A percentile compares a stretch with the other conserved stretches of the same genome.
These are phyloP conservation scores for Rhizophora mangle DNA, from an alignment of 345 rosid genomes.

Conservation along the genomic window DNA sequence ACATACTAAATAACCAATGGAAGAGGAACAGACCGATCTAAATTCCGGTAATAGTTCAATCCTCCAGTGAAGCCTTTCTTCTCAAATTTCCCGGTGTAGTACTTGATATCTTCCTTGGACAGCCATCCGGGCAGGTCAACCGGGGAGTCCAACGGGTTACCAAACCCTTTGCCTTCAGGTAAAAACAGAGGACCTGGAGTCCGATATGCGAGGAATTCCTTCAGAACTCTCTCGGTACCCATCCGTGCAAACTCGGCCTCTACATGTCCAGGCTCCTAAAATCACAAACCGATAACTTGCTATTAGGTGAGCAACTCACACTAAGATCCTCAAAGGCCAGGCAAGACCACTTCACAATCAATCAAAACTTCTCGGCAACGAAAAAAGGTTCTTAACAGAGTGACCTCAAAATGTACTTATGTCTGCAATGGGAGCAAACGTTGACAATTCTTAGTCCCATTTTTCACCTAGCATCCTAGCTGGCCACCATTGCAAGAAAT, in stretches of 20 bases:
- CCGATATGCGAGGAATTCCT: constrained; percentile 6
- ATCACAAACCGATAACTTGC: neutral
- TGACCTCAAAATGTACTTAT: no score
- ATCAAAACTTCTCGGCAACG: no score
- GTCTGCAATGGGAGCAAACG: no score
- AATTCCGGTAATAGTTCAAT: constrained; percentile 23
- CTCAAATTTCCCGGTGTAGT: constrained; percentile 23
- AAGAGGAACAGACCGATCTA: constrained; percentile 13
- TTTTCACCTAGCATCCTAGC: no score
- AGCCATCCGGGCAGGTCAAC: constrained; percentile 27
- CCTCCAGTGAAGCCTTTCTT: constrained; percentile 30
- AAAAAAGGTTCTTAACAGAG: no score
- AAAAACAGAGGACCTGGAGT: constrained; percentile 11
- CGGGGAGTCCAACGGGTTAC: constrained; percentile 15
- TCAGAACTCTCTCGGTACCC: constrained; percentile 9
- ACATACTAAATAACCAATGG: no score
- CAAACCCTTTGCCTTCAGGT: constrained; percentile 20
- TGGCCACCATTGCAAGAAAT: no score
- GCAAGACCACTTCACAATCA: no score
- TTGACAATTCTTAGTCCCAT: no score
- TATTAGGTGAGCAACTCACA: no score
- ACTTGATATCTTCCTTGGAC: constrained; percentile 29
- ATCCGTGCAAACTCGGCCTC: constrained; percentile 16
- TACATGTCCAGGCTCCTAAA: constrained; percentile 18
- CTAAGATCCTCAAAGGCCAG: no score